Evolutionary conservation across 1,284 basidiomycete species (phyloP).

Genomic region (Ganoderma resinaceum): DNA sequence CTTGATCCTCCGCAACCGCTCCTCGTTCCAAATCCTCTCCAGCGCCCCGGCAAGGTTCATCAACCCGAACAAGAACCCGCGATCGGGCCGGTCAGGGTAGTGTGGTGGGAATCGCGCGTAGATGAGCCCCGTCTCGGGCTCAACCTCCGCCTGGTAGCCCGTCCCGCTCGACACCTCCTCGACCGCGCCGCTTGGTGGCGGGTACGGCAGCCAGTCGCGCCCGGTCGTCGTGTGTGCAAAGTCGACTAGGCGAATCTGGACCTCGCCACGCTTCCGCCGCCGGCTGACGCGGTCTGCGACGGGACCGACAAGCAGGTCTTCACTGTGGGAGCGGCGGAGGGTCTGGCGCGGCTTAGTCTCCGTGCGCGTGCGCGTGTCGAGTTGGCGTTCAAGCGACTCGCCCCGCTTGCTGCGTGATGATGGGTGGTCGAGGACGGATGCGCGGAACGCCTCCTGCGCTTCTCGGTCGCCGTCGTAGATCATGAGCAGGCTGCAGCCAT

Average conservation of each 20-base stretch:
- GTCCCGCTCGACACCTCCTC: conserved; percentile 66
- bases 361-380: conserved; percentile 25
- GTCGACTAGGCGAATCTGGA: conserved; percentile 96
- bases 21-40: conserved; percentile 85
- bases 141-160: conserved; percentile 84
- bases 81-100: conserved; percentile 88
- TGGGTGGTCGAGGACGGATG: conserved; percentile 68
- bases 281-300: conserved; percentile 64
- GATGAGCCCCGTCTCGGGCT: conserved; percentile 79
- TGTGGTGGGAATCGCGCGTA: conserved; percentile 94
- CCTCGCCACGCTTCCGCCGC: conserved; percentile 83
- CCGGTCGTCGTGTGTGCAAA: conserved; percentile 99
- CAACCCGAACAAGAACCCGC: conserved; percentile 93
- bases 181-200: conserved; percentile 49
- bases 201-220: conserved; percentile 83
- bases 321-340: conserved; percentile 77
- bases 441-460: conserved; percentile 78
- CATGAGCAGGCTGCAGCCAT: conserved; percentile 95
- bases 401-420: conserved; percentile 78
- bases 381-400: conserved; percentile 72
- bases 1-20: conserved; percentile 75
- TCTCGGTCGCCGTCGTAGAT: conserved; percentile 97
- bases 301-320: conserved; percentile 74
- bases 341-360: conserved; percentile 41
- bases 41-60: conserved; percentile 81